Percentiles rank a stretch among this genome's conserved stretches.
These are phyloP conservation scores for Terfezia boudieri DNA, from an alignment of 495 filamentous ascomycete genomes.

Conservation along the genomic window DNA sequence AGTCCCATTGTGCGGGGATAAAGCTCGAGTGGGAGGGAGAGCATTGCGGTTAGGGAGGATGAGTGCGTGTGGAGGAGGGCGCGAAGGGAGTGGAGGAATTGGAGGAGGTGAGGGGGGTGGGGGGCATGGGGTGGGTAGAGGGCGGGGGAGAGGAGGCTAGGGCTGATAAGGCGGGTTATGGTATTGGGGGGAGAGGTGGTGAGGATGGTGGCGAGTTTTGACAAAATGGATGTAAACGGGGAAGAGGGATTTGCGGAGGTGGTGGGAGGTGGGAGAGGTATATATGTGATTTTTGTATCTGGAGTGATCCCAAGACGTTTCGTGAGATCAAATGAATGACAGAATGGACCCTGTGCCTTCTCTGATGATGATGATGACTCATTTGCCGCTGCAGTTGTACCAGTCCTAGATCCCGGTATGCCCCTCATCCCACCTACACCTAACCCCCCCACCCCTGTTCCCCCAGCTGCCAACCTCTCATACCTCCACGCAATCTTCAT, in stretches of 20 bases:
- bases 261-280: conserved; percentile 21
- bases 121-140: conserved; percentile 47
- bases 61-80: conserved; percentile 47
- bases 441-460: conserved; percentile 25
- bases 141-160: conserved; percentile 60
- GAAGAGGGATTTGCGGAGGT: conserved; percentile 18
- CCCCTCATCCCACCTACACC: background rate
- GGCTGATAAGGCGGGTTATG: conserved; percentile 68
- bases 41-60: conserved; percentile 43
- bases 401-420: background rate
- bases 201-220: conserved; percentile 35
- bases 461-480: conserved; percentile 54
- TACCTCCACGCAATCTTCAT: conserved; percentile 99
- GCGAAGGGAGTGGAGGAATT: conserved; percentile 62
- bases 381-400: background rate
- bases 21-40: conserved; percentile 60
- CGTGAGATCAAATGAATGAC: conserved; percentile 73
- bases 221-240: conserved; percentile 42
- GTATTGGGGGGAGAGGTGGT: conserved; percentile 31
- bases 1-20: conserved; percentile 59
- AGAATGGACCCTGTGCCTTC: conserved; percentile 32
- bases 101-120: conserved; percentile 48
- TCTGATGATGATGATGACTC: background rate
- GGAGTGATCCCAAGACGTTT: conserved; percentile 48
- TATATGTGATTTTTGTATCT: conserved; percentile 33